A percentile compares a stretch with the other conserved stretches of the same genome.
phyloP scores from a whole-genome alignment of 345 rosid genomes.

The Ailanthus altissimus region DNA sequence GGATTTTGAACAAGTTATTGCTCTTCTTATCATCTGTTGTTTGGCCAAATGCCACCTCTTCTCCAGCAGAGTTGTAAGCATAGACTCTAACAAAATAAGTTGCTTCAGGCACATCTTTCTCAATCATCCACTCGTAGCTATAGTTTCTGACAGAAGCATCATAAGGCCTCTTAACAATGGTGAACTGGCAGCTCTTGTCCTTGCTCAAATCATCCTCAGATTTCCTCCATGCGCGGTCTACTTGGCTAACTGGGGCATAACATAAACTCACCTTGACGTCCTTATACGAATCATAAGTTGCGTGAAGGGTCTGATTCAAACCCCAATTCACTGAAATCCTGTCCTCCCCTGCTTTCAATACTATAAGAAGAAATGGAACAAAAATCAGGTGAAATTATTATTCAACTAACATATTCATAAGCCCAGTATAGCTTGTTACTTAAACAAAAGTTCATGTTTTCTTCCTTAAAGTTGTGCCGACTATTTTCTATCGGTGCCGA shows the following conservation, averaged over 20 bases:
- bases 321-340: slow-evolving; percentile 30
- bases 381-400: background rate
- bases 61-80: slow-evolving; percentile 23
- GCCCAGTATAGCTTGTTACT: background rate
- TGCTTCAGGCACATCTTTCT: slow-evolving; percentile 38
- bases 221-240: slow-evolving; percentile 44
- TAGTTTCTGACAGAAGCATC: slow-evolving; percentile 17
- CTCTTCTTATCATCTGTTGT: slow-evolving; percentile 28
- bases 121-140: slow-evolving; percentile 24
- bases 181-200: slow-evolving; percentile 44
- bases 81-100: slow-evolving; percentile 39
- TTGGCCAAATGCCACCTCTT: slow-evolving; percentile 41
- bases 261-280: slow-evolving; percentile 33
- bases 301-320: slow-evolving; percentile 23
- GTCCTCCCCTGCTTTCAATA: slow-evolving; percentile 28
- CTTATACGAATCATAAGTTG: slow-evolving; percentile 14
- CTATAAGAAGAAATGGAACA: slow-evolving; percentile 11
- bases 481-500: too few relatives aligned
- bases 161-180: slow-evolving; percentile 27
- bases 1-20: slow-evolving; percentile 29
- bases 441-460: background rate
- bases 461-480: too few relatives aligned
- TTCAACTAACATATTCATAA: background rate
- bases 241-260: slow-evolving; percentile 41
- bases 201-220: slow-evolving; percentile 33